Evolutionary conservation across 495 filamentous ascomycete species (phyloP).

Genomic region (Lepidopterella palustris): DNA sequence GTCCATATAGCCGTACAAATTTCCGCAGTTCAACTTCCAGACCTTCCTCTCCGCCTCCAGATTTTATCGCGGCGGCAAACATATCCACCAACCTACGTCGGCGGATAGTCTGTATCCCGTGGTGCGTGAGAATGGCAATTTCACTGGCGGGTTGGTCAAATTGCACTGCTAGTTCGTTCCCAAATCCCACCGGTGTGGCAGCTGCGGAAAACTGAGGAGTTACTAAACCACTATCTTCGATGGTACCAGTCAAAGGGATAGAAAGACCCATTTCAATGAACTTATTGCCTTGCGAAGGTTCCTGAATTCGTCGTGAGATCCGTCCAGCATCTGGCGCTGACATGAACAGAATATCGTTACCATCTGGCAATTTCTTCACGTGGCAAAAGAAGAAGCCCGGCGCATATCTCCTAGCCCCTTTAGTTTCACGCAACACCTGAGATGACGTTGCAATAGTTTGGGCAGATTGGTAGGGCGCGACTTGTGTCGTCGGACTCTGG

Average conservation of each 20-base stretch:
- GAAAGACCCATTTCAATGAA: slow-evolving; percentile 67
- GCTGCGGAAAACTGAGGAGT: slow-evolving; percentile 63
- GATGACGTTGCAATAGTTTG: slow-evolving; percentile 38
- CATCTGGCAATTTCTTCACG: slow-evolving; percentile 48
- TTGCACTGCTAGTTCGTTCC: slow-evolving; percentile 91
- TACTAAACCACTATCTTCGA: slow-evolving; percentile 70
- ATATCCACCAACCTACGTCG: slow-evolving; percentile 84
- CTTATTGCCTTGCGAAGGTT: slow-evolving; percentile 33
- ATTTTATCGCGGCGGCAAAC: slow-evolving; percentile 72
- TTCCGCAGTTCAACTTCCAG: slow-evolving; percentile 70
- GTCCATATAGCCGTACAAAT: slow-evolving; percentile 77
- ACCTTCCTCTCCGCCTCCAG: slow-evolving; percentile 68
- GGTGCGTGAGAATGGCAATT: slow-evolving; percentile 84
- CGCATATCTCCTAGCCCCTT: slow-evolving; percentile 52
- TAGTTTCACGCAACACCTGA: slow-evolving; percentile 21
- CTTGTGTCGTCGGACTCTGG: slow-evolving; percentile 31
- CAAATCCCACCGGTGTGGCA: slow-evolving; percentile 70
- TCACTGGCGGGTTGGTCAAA: slow-evolving; percentile 76
- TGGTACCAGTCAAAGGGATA: slow-evolving; percentile 61
- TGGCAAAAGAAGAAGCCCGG: slow-evolving; percentile 91
- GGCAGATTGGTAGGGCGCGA: slow-evolving; percentile 26
- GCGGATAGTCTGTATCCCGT: slow-evolving; percentile 75
- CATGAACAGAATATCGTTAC: slow-evolving; percentile 66
- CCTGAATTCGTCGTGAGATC: slow-evolving; percentile 50
- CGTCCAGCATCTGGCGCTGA: slow-evolving; percentile 81